A percentile compares a stretch with the other conserved stretches of the same genome.
phyloP scores from a whole-genome alignment of 2,329 filamentous ascomycete species.

The Sphaerulina musiva region DNA sequence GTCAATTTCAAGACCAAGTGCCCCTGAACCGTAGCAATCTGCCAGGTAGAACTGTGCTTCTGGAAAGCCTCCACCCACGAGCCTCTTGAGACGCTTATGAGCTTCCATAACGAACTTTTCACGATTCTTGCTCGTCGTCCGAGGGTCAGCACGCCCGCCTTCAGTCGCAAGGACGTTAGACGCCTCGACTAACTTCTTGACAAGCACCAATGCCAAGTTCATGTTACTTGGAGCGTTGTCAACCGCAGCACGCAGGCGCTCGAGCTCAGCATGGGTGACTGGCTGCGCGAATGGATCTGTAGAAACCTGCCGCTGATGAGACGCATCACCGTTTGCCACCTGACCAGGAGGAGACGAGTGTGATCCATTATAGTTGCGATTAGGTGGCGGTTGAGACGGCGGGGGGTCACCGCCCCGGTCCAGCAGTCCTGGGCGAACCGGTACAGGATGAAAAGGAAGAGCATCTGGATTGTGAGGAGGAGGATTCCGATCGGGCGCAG shows the following conservation, averaged over 20 bases:
- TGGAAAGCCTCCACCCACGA: slow-evolving; percentile 63
- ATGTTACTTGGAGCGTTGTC: slow-evolving; percentile 68
- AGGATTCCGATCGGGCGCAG: slow-evolving; percentile 16
- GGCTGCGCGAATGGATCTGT: slow-evolving; percentile 37
- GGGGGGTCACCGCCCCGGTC: slow-evolving; percentile 24
- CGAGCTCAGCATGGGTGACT: slow-evolving; percentile 69
- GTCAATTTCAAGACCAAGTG: slow-evolving; percentile 71
- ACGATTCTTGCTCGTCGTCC: slow-evolving; percentile 56
- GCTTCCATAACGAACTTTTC: slow-evolving; percentile 82
- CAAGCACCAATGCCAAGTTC: slow-evolving; percentile 63
- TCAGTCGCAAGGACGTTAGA: slow-evolving; percentile 72
- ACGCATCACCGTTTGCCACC: slow-evolving; percentile 26
- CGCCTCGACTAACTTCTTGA: slow-evolving; percentile 80
- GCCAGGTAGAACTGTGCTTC: slow-evolving; percentile 93
- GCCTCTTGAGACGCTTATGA: slow-evolving; percentile 85
- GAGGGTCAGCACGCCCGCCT: slow-evolving; percentile 63
- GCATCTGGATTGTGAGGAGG: slow-evolving; percentile 46
- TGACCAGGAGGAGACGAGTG: slow-evolving; percentile 31
- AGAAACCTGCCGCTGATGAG: slow-evolving; percentile 21
- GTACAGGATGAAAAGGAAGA: slow-evolving; percentile 48
- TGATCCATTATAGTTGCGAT: slow-evolving; percentile 46
- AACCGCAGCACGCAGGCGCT: slow-evolving; percentile 62
- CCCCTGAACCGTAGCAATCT: slow-evolving; percentile 77
- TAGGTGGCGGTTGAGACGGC: slow-evolving; percentile 44
- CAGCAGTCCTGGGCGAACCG: slow-evolving; percentile 46